phyloP scores from a whole-genome alignment of 805 yeast genomes.

The Wickerhamomyces strasburgensis region DNA sequence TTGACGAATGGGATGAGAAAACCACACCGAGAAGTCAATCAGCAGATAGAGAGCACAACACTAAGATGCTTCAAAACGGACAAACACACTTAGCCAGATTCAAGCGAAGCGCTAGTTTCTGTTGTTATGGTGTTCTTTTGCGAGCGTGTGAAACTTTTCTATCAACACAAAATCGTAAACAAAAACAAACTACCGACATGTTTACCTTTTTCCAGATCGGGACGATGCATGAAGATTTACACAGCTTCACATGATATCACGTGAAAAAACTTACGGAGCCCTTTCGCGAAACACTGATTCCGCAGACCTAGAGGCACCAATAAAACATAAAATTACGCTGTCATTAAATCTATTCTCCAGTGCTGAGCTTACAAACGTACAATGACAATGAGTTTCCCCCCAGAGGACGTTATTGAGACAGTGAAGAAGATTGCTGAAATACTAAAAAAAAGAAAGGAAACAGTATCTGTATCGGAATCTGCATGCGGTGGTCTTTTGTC shows the following conservation, averaged over 20 bases:
- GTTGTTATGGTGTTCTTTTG: constrained; percentile 4
- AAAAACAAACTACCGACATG: constrained; percentile 8
- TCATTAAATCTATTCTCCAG: too few relatives aligned
- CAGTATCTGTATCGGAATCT: constrained; percentile 78
- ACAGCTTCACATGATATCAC: background rate
- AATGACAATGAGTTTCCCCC: constrained; percentile 45
- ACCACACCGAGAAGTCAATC: background rate
- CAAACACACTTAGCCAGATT: background rate
- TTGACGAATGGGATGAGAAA: background rate
- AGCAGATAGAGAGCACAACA: too few relatives aligned
- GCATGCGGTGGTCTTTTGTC: constrained; percentile 88
- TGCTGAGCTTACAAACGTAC: too few relatives aligned
- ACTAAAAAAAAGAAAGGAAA: constrained; percentile 48
- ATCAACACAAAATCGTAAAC: constrained; percentile 8
- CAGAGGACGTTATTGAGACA: constrained; percentile 43
- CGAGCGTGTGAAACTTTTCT: background rate
- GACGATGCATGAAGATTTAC: too few relatives aligned
- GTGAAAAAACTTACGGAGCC: background rate
- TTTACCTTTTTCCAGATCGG: constrained; percentile 12
- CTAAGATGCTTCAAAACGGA: background rate
- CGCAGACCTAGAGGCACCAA: too few relatives aligned
- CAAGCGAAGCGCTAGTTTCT: background rate
- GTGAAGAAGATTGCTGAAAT: constrained; percentile 56
- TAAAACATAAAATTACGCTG: too few relatives aligned
- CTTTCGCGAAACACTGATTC: too few relatives aligned